Evolutionary conservation across 495 filamentous ascomycete species (phyloP).

Genomic region (Penicillium silybi): DNA sequence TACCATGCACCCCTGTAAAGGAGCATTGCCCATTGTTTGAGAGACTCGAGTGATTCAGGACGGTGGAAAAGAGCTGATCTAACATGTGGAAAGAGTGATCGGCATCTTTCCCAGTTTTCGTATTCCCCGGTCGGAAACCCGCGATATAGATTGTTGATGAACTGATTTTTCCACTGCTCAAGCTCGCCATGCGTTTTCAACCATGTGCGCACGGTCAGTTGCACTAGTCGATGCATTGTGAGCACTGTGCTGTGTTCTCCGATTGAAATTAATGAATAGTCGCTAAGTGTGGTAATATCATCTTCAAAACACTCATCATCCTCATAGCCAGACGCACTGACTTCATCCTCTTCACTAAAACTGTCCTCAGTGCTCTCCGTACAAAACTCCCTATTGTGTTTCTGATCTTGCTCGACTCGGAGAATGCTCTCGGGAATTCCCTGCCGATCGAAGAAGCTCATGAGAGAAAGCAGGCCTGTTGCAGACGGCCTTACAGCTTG

Average conservation of each 20-base stretch:
- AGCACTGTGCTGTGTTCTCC: slow-evolving; percentile 6
- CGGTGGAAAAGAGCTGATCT: slow-evolving; percentile 11
- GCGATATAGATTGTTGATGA: slow-evolving; percentile 31
- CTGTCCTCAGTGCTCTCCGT: too few species aligned
- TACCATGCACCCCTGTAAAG: slow-evolving; percentile 19
- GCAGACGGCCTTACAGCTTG: slow-evolving; percentile 10
- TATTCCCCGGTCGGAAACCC: slow-evolving; percentile 38
- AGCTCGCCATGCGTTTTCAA: slow-evolving; percentile 24
- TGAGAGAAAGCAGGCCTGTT: slow-evolving; percentile 14
- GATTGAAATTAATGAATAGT: slow-evolving; percentile 42
- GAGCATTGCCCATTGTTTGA: slow-evolving; percentile 15
- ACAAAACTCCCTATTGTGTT: too few species aligned
- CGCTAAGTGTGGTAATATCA: slow-evolving; percentile 35
- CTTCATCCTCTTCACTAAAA: too few species aligned
- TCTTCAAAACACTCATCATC: slow-evolving; percentile 20
- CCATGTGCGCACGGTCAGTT: slow-evolving; percentile 21
- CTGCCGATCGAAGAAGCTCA: slow-evolving; percentile 21
- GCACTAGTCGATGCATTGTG: slow-evolving; percentile 22
- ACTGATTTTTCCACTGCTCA: slow-evolving; percentile 32
- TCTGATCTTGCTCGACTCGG: too few species aligned
- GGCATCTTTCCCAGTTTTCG: slow-evolving; percentile 27
- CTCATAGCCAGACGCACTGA: too few species aligned
- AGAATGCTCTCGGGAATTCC: neutral
- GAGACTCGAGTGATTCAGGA: slow-evolving; percentile 8
- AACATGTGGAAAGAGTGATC: slow-evolving; percentile 26